Conservation (phyloP, 495 filamentous ascomycete species). For the Penicillium bialowiezense region DNA sequence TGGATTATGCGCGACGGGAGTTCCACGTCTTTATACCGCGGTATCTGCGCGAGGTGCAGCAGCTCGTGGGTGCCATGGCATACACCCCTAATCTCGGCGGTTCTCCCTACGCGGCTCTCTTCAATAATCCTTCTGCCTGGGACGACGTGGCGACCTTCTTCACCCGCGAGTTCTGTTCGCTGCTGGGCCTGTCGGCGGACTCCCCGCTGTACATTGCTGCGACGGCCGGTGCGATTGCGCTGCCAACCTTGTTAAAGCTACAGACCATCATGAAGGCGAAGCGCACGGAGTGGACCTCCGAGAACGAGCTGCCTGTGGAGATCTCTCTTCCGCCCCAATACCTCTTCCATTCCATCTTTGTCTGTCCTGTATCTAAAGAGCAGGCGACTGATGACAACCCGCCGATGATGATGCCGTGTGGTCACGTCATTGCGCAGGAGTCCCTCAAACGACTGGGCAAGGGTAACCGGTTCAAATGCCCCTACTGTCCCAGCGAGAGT, state of each 20-base stretch:
- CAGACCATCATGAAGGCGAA: slow-evolving; percentile 79
- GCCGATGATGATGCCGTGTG: slow-evolving; percentile 97
- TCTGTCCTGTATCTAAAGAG: slow-evolving; percentile 94
- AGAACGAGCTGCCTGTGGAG: slow-evolving; percentile 88
- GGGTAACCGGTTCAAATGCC: slow-evolving; percentile 83
- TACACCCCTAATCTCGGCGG: slow-evolving; percentile 63
- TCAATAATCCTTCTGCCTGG: slow-evolving; percentile 72
- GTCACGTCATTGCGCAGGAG: slow-evolving; percentile 89
- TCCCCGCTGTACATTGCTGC: slow-evolving; percentile 88
- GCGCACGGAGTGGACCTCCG: slow-evolving; percentile 90
- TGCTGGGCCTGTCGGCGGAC: slow-evolving; percentile 81
- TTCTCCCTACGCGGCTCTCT: slow-evolving; percentile 74
- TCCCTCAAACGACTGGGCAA: slow-evolving; percentile 74
- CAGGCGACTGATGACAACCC: slow-evolving; percentile 92
- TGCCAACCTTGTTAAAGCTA: slow-evolving; percentile 81
- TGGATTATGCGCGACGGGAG: slow-evolving; percentile 67
- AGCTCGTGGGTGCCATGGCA: slow-evolving; percentile 72
- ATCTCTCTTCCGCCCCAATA: slow-evolving; percentile 83
- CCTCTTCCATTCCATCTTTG: slow-evolving; percentile 94
- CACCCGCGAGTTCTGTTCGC: slow-evolving; percentile 90
- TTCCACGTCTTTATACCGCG: slow-evolving; percentile 66
- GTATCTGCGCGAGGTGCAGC: slow-evolving; percentile 71
- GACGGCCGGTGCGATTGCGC: slow-evolving; percentile 86
- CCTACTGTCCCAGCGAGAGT: slow-evolving; percentile 90
- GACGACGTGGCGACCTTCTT: slow-evolving; percentile 78